Base-by-base conservation (phyloP, 805 yeast genomes). In the Metschnikowia henanensis region DNA sequence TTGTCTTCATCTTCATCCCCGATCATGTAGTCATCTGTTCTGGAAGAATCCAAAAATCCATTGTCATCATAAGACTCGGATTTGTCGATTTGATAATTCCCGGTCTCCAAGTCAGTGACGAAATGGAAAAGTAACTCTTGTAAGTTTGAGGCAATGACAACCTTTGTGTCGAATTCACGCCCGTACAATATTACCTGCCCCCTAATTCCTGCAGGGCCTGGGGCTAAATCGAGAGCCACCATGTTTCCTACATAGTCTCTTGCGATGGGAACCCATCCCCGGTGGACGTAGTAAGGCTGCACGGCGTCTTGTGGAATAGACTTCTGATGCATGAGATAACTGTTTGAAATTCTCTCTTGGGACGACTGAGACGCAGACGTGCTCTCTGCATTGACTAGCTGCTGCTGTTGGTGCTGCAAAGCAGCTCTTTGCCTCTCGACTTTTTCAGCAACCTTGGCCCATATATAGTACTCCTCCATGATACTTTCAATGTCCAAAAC, bases 1-100 rank as follows among this genome's bases (percentile, higher is more conserved):
- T 67, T 64, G 35, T 61, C 74, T 50, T 69, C 76, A 41, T 71
- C 76, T 48, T 70, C 74, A 39, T 70, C 75, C 7, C 75, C 76
- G 54, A 71, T 58, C 62, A 57, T 61, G 53, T 64, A 68, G 50
- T 68, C 73, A 47, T 70, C 75, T 43, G 62, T 58, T 45, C 76
- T 61, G 6, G 66, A 54, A 15, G 55, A 47, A 33, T 69, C 70
- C 43, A 71, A 64, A 49, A 53, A 71, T 3, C 76, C 76, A 32
- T 54, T 62, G 35, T 68, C 66, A 22, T 58, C 58, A 42, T 64
- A 58, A 26, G 58, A 47, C 45, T 66, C 66, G 21, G 53, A 30
- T 13, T 55, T 44, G 50, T 71, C 76, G 31, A 71, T 68, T 43
- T 60, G 59, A 54, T 53, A 72, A 48, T 68, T 70, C 13, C 76